A percentile compares a stretch with the other conserved stretches of the same genome.
These are phyloP conservation scores for Agrocybe praecox DNA, from an alignment of 768 basidiomycete genomes.

Conservation along the genomic window DNA sequence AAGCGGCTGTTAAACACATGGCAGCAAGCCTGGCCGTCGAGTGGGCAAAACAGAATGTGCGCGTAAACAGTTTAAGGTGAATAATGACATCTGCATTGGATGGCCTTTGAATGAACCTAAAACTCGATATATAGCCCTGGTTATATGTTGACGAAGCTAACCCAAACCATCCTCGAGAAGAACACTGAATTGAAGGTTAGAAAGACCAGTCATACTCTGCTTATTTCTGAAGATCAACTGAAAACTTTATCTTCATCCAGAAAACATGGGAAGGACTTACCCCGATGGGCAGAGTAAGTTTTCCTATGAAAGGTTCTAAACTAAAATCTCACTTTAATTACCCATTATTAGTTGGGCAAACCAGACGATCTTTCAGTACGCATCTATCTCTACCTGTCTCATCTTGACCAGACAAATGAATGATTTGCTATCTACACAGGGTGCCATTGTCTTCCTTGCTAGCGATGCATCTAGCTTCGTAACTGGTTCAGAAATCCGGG, in stretches of 20 bases:
- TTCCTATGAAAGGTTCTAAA: background rate
- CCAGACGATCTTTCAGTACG: slow-evolving; percentile 87
- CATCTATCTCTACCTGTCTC: slow-evolving; percentile 7
- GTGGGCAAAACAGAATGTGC: slow-evolving; percentile 89
- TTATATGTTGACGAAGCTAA: slow-evolving; percentile 93
- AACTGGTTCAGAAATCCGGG: slow-evolving; percentile 82
- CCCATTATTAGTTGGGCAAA: slow-evolving; percentile 69
- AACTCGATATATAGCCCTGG: slow-evolving; percentile 77
- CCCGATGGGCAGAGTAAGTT: slow-evolving; percentile 80
- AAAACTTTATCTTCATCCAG: slow-evolving; percentile 33
- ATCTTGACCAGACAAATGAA: background rate
- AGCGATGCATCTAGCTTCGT: slow-evolving; percentile 91
- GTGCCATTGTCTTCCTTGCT: slow-evolving; percentile 87
- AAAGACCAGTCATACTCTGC: background rate
- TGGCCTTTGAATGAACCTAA: too few relatives aligned
- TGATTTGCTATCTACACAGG: slow-evolving; percentile 41
- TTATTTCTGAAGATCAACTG: slow-evolving; percentile 1
- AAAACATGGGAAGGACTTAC: slow-evolving; percentile 85
- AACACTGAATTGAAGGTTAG: slow-evolving; percentile 75
- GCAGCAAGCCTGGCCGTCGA: slow-evolving; percentile 91
- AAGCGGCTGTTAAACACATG: slow-evolving; percentile 95
- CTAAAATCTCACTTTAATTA: background rate
- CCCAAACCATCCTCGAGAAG: slow-evolving; percentile 76
- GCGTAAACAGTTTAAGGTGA: slow-evolving; percentile 82
- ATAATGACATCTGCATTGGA: slow-evolving; percentile 6